Conservation (phyloP, 1,284 basidiomycete species). For the Cryptococcus sp. region DNA sequence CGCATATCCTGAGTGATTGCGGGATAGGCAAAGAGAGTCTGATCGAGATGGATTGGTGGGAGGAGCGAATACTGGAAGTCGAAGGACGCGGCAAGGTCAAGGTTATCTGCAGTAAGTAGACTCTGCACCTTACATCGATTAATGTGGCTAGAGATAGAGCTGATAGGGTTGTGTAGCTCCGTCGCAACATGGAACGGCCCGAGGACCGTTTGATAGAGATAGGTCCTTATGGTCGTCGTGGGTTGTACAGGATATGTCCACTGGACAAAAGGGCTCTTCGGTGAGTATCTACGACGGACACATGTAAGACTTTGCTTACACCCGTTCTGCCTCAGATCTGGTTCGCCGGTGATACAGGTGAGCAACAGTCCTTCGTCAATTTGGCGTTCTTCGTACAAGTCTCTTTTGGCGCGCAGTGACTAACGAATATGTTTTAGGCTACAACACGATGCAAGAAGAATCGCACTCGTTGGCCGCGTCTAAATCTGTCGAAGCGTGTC, state of each 20-base stretch:
- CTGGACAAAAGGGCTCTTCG: slow-evolving; percentile 7
- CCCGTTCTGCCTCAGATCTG: slow-evolving; percentile 52
- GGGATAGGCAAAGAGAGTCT: slow-evolving; percentile 50
- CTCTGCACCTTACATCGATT: neutral
- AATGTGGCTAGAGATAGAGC: neutral
- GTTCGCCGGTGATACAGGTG: slow-evolving; percentile 70
- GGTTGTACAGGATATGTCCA: slow-evolving; percentile 55
- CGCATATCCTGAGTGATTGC: slow-evolving; percentile 56
- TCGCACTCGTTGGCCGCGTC: slow-evolving; percentile 39
- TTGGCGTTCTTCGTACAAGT: slow-evolving; percentile 1
- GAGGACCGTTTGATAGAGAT: slow-evolving; percentile 58
- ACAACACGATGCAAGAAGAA: slow-evolving; percentile 56
- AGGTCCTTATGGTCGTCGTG: slow-evolving; percentile 64
- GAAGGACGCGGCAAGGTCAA: slow-evolving; percentile 33
- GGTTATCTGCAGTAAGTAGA: slow-evolving; percentile 39
- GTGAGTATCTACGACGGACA: neutral
- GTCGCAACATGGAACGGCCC: slow-evolving; percentile 61
- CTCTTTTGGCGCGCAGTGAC: neutral
- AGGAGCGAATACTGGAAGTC: slow-evolving; percentile 40
- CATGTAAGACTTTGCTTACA: neutral
- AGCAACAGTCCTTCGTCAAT: slow-evolving; percentile 53
- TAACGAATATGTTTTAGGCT: slow-evolving; percentile 26
- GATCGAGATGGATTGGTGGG: slow-evolving; percentile 73
- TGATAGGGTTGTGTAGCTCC: slow-evolving; percentile 39
- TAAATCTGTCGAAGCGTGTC: slow-evolving; percentile 59